Conservation (phyloP, 1,139 yeast species). For the Candida anutae region DNA sequence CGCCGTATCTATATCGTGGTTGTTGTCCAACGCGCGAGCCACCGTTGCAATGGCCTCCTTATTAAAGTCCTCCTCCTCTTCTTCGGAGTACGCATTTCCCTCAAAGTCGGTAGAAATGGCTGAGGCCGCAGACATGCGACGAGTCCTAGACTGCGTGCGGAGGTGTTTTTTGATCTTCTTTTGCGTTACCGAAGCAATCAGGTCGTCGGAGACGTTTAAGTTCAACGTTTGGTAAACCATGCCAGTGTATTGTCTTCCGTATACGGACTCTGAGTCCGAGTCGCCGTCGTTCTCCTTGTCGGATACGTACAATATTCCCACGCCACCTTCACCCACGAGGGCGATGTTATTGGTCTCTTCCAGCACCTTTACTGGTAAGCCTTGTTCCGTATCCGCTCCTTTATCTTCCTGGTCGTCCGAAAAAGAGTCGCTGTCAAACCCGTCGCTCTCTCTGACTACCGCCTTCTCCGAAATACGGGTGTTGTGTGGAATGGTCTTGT, state of each 20-base stretch:
- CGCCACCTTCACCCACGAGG: slow-evolving; percentile 53
- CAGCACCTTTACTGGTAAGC: slow-evolving; percentile 4
- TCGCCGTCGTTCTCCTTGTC: slow-evolving; percentile 32
- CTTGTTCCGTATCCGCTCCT: slow-evolving; percentile 4
- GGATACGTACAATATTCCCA: slow-evolving; percentile 51
- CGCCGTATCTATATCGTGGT: slow-evolving; percentile 91
- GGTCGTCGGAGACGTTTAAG: slow-evolving; percentile 70
- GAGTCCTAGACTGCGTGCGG: slow-evolving; percentile 8
- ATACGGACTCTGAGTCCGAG: slow-evolving; percentile 25
- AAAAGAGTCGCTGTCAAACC: slow-evolving; percentile 16
- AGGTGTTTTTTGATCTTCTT: slow-evolving; percentile 30
- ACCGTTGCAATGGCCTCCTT: slow-evolving; percentile 92
- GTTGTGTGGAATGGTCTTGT: slow-evolving; percentile 38
- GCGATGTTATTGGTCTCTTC: slow-evolving; percentile 19
- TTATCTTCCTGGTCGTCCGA: slow-evolving; percentile 16
- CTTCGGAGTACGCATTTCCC: slow-evolving; percentile 19
- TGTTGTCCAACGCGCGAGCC: slow-evolving; percentile 82
- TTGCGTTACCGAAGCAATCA: slow-evolving; percentile 56
- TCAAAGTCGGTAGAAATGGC: slow-evolving; percentile 36
- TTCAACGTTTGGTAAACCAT: slow-evolving; percentile 54
- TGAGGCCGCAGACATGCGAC: slow-evolving; percentile 32
- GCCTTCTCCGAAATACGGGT: slow-evolving; percentile 46
- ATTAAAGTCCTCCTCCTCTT: slow-evolving; percentile 76
- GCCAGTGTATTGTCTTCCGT: slow-evolving; percentile 23
- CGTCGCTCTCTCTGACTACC: slow-evolving; percentile 23